These are phyloP conservation scores for Serendipita sp. DNA, from an alignment of 768 basidiomycete species.

Conservation along the genomic window DNA sequence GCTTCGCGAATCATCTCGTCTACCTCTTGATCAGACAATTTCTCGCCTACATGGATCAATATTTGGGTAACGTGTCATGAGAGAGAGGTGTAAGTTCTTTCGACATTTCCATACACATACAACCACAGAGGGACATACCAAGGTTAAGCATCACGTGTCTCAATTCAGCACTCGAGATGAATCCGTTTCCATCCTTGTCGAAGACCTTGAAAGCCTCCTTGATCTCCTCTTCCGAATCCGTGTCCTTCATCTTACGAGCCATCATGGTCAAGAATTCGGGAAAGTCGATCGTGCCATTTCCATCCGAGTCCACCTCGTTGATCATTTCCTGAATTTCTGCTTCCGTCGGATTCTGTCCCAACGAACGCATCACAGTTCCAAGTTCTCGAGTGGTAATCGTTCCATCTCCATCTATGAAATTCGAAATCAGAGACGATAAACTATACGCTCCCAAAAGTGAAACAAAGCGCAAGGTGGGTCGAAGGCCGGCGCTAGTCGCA, in stretches of 20 bases:
- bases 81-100: not conserved
- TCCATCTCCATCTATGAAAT: slow-evolving; percentile 69
- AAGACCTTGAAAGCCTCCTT: slow-evolving; percentile 94
- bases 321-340: slow-evolving; percentile 90
- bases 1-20: slow-evolving; percentile 97
- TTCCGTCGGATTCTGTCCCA: slow-evolving; percentile 86
- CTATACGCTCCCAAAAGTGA: not conserved
- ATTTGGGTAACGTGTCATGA: not conserved
- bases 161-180: slow-evolving; percentile 72
- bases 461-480: not conserved
- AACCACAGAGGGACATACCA: slow-evolving; percentile 29
- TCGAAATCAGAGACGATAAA: not conserved
- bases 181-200: slow-evolving; percentile 90
- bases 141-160: slow-evolving; percentile 84
- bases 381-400: slow-evolving; percentile 84
- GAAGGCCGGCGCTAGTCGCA: not conserved
- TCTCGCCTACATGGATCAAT: slow-evolving; percentile 43
- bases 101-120: not conserved
- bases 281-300: slow-evolving; percentile 76
- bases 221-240: slow-evolving; percentile 87
- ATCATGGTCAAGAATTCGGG: slow-evolving; percentile 74
- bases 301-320: slow-evolving; percentile 83
- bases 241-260: slow-evolving; percentile 81
- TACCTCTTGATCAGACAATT: slow-evolving; percentile 71
- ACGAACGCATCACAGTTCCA: slow-evolving; percentile 84